Percentiles rank a stretch among this genome's conserved stretches.
These are phyloP conservation scores for Purpureocillium lavendulum DNA, from an alignment of 2,329 filamentous ascomycete species.

Conservation along the genomic window DNA sequence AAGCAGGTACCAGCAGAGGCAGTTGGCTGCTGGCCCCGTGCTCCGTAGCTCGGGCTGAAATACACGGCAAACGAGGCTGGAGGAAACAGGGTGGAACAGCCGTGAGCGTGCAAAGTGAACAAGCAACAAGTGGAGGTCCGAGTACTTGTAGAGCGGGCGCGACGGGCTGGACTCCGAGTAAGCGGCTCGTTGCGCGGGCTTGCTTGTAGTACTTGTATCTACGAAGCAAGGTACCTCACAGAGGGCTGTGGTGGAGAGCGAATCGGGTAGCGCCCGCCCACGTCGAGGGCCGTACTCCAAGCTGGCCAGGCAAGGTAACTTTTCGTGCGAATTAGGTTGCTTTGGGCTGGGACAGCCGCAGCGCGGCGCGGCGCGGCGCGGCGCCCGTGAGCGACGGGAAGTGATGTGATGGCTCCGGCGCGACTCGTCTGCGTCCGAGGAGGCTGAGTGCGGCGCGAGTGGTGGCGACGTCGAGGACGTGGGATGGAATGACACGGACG, in stretches of 20 bases:
- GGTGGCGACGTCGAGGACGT: background rate
- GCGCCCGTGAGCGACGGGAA: background rate
- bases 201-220: no score
- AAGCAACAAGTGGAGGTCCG: background rate
- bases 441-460: background rate
- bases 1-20: background rate
- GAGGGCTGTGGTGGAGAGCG: constrained; percentile 1
- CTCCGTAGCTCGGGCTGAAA: no score
- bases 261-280: constrained; percentile 3
- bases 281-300: no score
- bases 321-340: no score
- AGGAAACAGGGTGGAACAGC: constrained; percentile 3
- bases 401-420: constrained; percentile 1
- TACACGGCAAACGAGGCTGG: background rate
- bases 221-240: no score
- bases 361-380: no score
- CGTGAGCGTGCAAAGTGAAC: constrained; percentile 4
- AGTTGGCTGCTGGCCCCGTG: no score
- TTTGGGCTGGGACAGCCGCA: background rate
- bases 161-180: background rate
- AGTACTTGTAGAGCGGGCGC: background rate
- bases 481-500: no score
- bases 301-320: no score
- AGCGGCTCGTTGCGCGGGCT: no score
- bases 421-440: background rate